Conservation (phyloP, 148 eudicot species). For the Rheum nobile region DNA sequence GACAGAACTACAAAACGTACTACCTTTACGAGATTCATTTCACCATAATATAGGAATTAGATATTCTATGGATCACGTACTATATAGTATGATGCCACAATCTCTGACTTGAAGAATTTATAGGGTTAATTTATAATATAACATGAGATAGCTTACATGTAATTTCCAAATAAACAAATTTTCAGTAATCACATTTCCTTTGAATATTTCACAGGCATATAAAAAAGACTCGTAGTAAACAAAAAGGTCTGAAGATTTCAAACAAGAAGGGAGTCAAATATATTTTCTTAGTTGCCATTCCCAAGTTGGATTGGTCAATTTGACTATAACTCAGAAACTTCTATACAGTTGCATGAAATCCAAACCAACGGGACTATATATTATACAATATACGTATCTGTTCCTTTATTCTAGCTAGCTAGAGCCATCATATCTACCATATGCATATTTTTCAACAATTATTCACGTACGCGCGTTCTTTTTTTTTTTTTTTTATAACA, state of each 20-base stretch:
- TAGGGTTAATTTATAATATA: no score
- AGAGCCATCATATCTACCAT: background rate
- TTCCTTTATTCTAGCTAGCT: background rate
- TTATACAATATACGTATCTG: background rate
- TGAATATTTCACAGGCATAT: background rate
- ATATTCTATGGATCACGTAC: no score
- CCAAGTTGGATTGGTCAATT: background rate
- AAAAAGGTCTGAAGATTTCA: background rate
- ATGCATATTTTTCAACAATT: background rate
- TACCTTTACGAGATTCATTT: no score
- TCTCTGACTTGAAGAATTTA: no score
- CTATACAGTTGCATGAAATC: slow-evolving; percentile 9
- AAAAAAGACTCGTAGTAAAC: no score
- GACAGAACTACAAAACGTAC: no score
- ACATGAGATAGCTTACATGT: no score
- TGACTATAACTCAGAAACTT: background rate
- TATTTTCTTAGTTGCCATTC: background rate
- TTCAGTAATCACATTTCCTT: background rate
- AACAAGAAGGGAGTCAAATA: background rate
- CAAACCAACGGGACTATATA: slow-evolving; percentile 24
- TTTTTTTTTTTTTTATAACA: no score
- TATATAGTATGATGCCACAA: no score
- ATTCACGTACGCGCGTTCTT: no score
- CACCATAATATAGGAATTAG: no score
- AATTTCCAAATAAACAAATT: background rate